Evolutionary conservation across 2,329 filamentous ascomycete genomes (phyloP), one percentile per base, ranked within the genome.

Genomic region (Botrytis galanthina): DNA sequence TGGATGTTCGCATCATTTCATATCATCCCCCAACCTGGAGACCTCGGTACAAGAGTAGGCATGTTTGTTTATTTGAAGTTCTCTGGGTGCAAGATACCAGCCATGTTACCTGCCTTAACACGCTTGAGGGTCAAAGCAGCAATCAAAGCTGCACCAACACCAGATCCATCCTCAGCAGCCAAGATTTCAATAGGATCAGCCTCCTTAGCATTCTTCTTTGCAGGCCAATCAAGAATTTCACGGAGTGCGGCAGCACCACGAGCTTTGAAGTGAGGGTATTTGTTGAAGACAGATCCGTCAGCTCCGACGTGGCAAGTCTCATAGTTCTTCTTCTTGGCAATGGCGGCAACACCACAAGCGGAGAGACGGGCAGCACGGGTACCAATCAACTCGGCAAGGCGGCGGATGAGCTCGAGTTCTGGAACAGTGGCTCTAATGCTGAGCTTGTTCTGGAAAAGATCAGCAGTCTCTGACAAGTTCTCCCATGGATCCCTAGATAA

Each of bases 241-340:
- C 93, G 91, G 71, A 99, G 88, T 42, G 96, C 96, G 82, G 91
- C 87, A 22, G 96, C 95, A 73, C 95, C 95, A 72, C 96, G 92
- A 73, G 91, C 89, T 87, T 98, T 98, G 89, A 99, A 99, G 84
- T 97, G 93, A 20, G 96, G 96, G 85, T 99, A 99, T 83, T 98
- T 98, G 88, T 97, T 98, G 86, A 99, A 99, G 72, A 99, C 95
- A 29, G 93, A 97, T 54, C 96, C 96, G 81, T 99, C 96, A 70
- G 96, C 96, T 79, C 96, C 96, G 60, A 99, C 96, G 83, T 98
- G 96, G 85, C 93, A 97, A 54, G 89, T 88, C 80, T 92, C 85
- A 83, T 95, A 95, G 78, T 89, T 88, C 89, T 98, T 98, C 91
- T 98, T 98, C 85, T 92, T 97, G 88, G 93, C 94, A 81, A 99